Base-by-base conservation (phyloP, 129 eudicot genomes). In the Escallonia rubra region DNA sequence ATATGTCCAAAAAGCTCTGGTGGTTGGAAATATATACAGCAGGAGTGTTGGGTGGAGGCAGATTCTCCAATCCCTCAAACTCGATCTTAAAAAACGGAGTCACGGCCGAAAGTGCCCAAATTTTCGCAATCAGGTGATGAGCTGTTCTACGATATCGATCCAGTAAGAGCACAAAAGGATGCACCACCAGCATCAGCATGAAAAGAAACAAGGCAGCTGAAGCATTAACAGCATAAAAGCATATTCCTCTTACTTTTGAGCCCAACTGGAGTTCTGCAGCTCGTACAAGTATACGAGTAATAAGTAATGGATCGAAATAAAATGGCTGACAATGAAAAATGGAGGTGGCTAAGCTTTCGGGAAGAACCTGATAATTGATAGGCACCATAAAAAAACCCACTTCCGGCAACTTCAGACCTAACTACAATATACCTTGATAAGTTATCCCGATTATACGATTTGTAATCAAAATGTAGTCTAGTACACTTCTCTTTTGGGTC, bases 21-120 rank as follows among this genome's bases (percentile, higher is more conserved):
- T 92, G 98, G 79, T 92, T 92, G 62, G 98, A 80, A 59, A 92
- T 95, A 73, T 88, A 92, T 38, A 92, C 87, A 57, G 96, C 96
- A 56, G 98, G 87, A 43, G 87, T 73, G 72, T 86, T 83, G 14
- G 74, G 47, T 49, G 83, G 70, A n/a, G 98, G 98, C 43, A 92
- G 78, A 81, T 92, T 82, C 56, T 86, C 91, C 64, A 77, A 66
- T 46, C 98, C 98, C 77, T 79, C 82, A 59, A 81, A 72, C 68
- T 88, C 78, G 57, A 92, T 70, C 68, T 80, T 84, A 47, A 81
- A 54, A 59, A 92, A 92, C 3, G 91, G 96, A 66, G 78, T 40
- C 55, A 92, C 68, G 39, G 95, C 71, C 74, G 78, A 59, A 64
- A 57, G 57, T 9, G 98, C 91, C 98, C 96, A 92, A 15, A 73